Percentiles rank a stretch among this genome's conserved stretches.
phyloP scores from a whole-genome alignment of 2,329 filamentous ascomycete genomes.

The Hortaea werneckii region DNA sequence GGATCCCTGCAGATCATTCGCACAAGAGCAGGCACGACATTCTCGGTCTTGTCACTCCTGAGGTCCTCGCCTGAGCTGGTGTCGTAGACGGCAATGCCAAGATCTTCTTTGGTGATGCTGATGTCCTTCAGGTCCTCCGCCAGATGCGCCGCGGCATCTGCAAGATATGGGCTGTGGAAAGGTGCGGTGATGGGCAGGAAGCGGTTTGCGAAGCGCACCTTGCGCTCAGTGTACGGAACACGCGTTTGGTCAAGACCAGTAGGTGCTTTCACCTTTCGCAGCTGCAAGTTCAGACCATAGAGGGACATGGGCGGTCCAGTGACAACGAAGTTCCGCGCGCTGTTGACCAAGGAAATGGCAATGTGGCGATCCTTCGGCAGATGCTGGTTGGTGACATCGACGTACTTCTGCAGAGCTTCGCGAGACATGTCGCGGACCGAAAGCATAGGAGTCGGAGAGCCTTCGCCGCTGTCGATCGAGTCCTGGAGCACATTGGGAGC shows the following conservation, averaged over 20 bases:
- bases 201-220: conserved; percentile 90
- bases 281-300: conserved; percentile 87
- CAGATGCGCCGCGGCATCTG: conserved; percentile 70
- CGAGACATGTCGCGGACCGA: conserved; percentile 89
- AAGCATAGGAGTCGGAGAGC: conserved; percentile 92
- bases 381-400: conserved; percentile 94
- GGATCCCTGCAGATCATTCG: conserved; percentile 90
- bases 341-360: conserved; percentile 90
- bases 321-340: conserved; percentile 91
- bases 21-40: conserved; percentile 76
- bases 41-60: conserved; percentile 56
- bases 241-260: conserved; percentile 95
- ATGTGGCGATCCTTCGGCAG: conserved; percentile 88
- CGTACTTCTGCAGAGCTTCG: conserved; percentile 86
- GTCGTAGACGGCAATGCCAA: conserved; percentile 81
- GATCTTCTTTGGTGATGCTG: conserved; percentile 58
- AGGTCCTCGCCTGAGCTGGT: conserved; percentile 84
- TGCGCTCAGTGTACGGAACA: conserved; percentile 89
- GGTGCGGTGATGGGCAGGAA: conserved; percentile 96
- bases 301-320: conserved; percentile 92
- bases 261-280: conserved; percentile 93
- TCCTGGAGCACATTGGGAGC: conserved; percentile 85
- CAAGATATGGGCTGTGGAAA: conserved; percentile 93
- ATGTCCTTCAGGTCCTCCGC: conserved; percentile 80
- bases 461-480: conserved; percentile 87